Evolutionary conservation across 2,329 filamentous ascomycete species (phyloP), one percentile per base, ranked within the genome.

Genomic region (Alternaria hordeiaustralica): DNA sequence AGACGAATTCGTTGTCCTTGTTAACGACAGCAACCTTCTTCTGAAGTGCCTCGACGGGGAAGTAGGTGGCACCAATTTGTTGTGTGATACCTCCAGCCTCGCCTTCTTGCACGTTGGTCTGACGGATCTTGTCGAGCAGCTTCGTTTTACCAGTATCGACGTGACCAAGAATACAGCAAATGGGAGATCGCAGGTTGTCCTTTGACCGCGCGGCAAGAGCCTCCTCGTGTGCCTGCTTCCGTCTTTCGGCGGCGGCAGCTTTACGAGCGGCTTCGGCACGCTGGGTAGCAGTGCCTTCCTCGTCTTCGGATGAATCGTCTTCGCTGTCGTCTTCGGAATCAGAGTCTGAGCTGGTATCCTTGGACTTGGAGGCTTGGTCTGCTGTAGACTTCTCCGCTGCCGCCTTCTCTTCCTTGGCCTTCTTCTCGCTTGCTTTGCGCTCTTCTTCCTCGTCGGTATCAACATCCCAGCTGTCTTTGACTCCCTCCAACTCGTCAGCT

Each of bases 91-190:
- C 96, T 86, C 96, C 96, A 44, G 96, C 96, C 88, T 99, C 96
- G 76, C 96, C 96, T 83, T 98, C 96, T 79, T 99, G 96, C 36
- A 99, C 96, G 78, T 99, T 98, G 61, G 96, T 98, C 82, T 97
- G 94, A 76, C 96, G 92, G 77, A 99, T 93, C 85, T 99, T 99
- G 86, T 99, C 96, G 62, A 99, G 87, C 67, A 99, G 86, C 85
- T 98, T 99, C n/a, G 96, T 99, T 86, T 99, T 99, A 81, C 96
- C 96, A 49, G 96, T 99, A 90, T 99, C 96, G 88, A 99, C 96
- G 88, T 99, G 96, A 76, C 96, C 96, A 69, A 99, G 89, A 87
- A 99, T 99, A 91, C 95, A 98, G 87, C 96, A 98, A 82, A 99
- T 99, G 57, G 96, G 96, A 44, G 96, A 98, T 62, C 96, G 93